Evolutionary conservation across 2,329 filamentous ascomycete species (phyloP).

Genomic region (Aspergillus aculeatus): DNA sequence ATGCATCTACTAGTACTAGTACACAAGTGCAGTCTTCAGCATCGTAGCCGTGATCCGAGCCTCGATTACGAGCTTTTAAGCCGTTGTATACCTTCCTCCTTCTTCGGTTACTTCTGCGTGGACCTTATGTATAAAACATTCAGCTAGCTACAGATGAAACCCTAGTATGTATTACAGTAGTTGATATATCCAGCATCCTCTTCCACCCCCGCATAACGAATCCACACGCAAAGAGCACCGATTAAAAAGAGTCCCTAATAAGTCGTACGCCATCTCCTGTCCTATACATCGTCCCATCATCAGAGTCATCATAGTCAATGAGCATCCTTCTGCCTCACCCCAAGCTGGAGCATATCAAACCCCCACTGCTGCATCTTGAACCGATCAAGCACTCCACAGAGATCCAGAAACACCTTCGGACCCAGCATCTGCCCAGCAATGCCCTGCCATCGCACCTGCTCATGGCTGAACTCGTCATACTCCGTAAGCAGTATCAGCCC

Average conservation of each 20-base stretch:
- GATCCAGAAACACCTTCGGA: constrained; percentile 11
- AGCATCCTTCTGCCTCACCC: constrained; percentile 4
- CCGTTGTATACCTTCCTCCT: no score
- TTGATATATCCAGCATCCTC: background rate
- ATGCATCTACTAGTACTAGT: background rate
- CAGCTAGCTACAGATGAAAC: no score
- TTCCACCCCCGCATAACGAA: background rate
- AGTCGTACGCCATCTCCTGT: background rate
- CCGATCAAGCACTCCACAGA: constrained; percentile 9
- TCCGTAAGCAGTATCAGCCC: constrained; percentile 12
- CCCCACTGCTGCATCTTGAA: constrained; percentile 18
- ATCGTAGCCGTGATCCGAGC: no score
- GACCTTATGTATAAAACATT: no score
- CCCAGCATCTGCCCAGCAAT: constrained; percentile 12
- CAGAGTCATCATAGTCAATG: background rate
- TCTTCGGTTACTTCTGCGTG: no score
- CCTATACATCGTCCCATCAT: background rate
- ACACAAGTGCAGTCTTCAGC: background rate
- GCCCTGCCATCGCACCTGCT: constrained; percentile 11
- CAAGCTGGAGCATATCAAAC: constrained; percentile 13
- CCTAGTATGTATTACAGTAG: background rate
- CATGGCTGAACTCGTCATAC: constrained; percentile 8
- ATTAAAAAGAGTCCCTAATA: background rate
- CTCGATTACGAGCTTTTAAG: no score
- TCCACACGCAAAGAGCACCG: background rate